Conservation (phyloP, 768 basidiomycete genomes). For the Boletus reticulatus region DNA sequence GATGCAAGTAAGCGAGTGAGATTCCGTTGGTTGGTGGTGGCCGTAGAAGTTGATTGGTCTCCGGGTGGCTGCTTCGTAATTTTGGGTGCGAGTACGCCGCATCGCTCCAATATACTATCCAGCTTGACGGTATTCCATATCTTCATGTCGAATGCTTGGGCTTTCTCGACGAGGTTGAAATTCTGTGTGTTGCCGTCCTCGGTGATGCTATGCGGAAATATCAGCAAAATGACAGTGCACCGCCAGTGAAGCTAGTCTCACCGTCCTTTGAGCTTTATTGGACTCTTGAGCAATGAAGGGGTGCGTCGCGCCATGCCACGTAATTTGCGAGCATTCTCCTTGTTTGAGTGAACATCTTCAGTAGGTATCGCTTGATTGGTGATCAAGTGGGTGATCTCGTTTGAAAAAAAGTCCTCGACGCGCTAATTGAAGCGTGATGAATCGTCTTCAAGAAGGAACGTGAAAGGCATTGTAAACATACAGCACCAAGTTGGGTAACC, state of each 20-base stretch:
- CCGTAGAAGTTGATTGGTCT: conserved; percentile 30
- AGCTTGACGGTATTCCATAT: conserved; percentile 80
- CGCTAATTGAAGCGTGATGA: conserved; percentile 44
- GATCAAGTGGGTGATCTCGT: conserved; percentile 83
- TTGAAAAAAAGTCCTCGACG: conserved; percentile 87
- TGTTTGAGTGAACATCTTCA: conserved; percentile 45
- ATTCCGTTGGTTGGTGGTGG: conserved; percentile 40
- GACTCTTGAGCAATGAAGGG: conserved; percentile 52
- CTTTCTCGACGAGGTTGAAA: conserved; percentile 62
- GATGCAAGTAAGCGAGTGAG: conserved; percentile 68
- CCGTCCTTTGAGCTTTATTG: conserved; percentile 60
- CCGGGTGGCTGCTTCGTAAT: conserved; percentile 28
- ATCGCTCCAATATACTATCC: conserved; percentile 68
- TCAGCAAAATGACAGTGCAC: background rate
- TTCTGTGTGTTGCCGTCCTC: conserved; percentile 33
- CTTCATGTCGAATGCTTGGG: conserved; percentile 72
- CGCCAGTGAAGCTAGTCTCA: conserved; percentile 30
- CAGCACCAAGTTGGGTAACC: conserved; percentile 72
- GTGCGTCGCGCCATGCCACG: conserved; percentile 25
- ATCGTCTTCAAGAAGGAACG: background rate
- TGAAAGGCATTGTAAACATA: conserved; percentile 41
- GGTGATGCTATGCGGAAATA: conserved; percentile 17
- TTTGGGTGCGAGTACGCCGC: conserved; percentile 39
- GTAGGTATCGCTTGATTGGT: conserved; percentile 50
- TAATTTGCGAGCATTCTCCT: conserved; percentile 59